These are phyloP conservation scores for Pelargonium citronellum DNA, from an alignment of 441 rosid species.

Conservation along the genomic window DNA sequence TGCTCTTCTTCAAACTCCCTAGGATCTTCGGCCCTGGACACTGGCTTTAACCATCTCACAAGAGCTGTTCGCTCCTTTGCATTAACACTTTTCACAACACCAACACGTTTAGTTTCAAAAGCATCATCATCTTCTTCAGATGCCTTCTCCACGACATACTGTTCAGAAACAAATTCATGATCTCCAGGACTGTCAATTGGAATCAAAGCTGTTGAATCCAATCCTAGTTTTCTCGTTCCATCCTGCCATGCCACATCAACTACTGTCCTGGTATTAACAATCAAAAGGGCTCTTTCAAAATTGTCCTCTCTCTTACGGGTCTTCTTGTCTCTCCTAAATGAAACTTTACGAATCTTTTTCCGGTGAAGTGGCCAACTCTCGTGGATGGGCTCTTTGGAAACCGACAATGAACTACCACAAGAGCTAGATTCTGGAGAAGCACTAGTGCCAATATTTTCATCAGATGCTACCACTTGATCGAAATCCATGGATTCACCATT, in stretches of 20 bases:
- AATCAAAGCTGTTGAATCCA: conserved; percentile 55
- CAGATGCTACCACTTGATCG: conserved; percentile 29
- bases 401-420: conserved; percentile 39
- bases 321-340: conserved; percentile 74
- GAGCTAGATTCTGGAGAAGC: conserved; percentile 43
- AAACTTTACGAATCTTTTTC: conserved; percentile 81
- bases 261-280: conserved; percentile 55
- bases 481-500: conserved; percentile 35
- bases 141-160: conserved; percentile 86
- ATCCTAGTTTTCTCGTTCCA: conserved; percentile 50
- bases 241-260: conserved; percentile 96
- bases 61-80: conserved; percentile 90
- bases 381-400: conserved; percentile 57
- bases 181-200: conserved; percentile 96
- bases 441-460: conserved; percentile 29
- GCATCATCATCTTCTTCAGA: conserved; percentile 60
- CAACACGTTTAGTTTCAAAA: conserved; percentile 64
- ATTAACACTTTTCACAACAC: conserved; percentile 80
- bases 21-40: conserved; percentile 62
- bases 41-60: conserved; percentile 83
- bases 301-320: conserved; percentile 74
- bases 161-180: conserved; percentile 90
- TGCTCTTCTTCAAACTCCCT: conserved; percentile 83
- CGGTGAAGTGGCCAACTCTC: conserved; percentile 83
- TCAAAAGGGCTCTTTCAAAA: conserved; percentile 73